phyloP scores from a whole-genome alignment of 208 protist species.

The Trichomonas tenax region DNA sequence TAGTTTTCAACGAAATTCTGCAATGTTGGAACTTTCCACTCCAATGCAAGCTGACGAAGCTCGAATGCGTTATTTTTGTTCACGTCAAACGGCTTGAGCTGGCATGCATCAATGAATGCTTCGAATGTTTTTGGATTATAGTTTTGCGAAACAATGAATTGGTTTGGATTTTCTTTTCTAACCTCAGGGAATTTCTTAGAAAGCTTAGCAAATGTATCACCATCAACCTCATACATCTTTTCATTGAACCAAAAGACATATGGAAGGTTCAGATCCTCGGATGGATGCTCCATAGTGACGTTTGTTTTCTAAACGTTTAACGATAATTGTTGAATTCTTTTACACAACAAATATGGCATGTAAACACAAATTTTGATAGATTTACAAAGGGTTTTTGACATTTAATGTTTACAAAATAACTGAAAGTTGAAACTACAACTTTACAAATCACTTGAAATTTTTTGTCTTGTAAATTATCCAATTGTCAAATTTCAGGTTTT shows the following conservation, averaged over 20 bases:
- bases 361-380: too few relatives aligned
- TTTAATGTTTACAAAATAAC: too few relatives aligned
- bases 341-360: too few relatives aligned
- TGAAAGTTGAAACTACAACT: too few relatives aligned
- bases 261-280: background rate
- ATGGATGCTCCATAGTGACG: background rate
- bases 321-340: background rate
- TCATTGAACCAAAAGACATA: background rate
- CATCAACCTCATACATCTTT: background rate
- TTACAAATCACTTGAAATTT: too few relatives aligned
- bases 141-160: background rate
- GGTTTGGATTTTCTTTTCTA: background rate
- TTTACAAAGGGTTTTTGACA: too few relatives aligned
- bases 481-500: too few relatives aligned
- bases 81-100: background rate
- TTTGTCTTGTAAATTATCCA: too few relatives aligned
- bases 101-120: background rate
- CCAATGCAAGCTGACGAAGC: background rate
- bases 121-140: background rate
- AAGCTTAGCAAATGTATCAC: background rate
- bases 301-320: background rate
- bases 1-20: slow-evolving; percentile 1
- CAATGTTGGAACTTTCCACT: background rate
- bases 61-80: background rate
- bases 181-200: background rate